Evolutionary conservation across 2,329 filamentous ascomycete genomes (phyloP).

Genomic region (Sodiomyces alkalinus): DNA sequence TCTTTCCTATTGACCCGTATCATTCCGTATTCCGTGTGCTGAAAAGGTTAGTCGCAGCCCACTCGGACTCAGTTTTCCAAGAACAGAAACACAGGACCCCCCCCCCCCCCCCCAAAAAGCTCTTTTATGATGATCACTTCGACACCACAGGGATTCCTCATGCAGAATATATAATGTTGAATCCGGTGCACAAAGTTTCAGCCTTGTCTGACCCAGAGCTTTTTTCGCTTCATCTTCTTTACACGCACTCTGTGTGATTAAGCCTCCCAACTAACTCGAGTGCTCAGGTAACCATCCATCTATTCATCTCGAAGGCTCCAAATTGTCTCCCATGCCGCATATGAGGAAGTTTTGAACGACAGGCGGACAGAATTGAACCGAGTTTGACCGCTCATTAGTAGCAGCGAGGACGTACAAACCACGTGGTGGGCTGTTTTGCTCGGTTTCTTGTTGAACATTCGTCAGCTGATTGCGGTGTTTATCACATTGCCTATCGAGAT

Average conservation of each 20-base stretch:
- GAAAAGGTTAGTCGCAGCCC: too few relatives aligned
- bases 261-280: constrained; percentile 18
- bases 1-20: too few relatives aligned
- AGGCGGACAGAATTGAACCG: constrained; percentile 50
- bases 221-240: constrained; percentile 9
- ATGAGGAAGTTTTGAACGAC: constrained; percentile 55
- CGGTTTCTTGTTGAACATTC: constrained; percentile 50
- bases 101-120: too few relatives aligned
- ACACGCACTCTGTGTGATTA: constrained; percentile 5
- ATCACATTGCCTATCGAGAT: too few relatives aligned
- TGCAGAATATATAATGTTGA: constrained; percentile 52
- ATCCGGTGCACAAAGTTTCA: constrained; percentile 46
- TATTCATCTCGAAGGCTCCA: too few relatives aligned
- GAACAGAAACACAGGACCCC: background rate
- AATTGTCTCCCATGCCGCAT: too few relatives aligned
- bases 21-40: too few relatives aligned
- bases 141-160: constrained; percentile 53
- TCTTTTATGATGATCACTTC: constrained; percentile 42
- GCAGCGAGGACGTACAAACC: constrained; percentile 48
- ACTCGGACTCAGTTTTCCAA: too few relatives aligned
- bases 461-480: constrained; percentile 42
- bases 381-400: constrained; percentile 30
- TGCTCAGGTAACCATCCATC: constrained; percentile 24
- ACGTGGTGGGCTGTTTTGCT: constrained; percentile 32
- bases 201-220: constrained; percentile 43